phyloP scores from a whole-genome alignment of 1,284 basidiomycete genomes.

The Fomitopsis betulina region DNA sequence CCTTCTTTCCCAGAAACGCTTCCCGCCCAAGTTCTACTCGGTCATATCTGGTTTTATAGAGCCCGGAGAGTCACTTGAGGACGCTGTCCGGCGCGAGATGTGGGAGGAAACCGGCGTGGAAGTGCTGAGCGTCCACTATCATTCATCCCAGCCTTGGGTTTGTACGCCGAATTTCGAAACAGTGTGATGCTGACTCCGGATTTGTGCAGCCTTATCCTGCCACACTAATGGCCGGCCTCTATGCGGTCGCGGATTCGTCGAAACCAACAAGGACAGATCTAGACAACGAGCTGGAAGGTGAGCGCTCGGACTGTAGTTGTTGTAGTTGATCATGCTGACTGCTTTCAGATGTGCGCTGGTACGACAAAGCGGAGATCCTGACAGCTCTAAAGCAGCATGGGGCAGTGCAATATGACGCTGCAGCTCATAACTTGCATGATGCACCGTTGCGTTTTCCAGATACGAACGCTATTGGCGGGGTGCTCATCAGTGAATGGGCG shows the following conservation, averaged over 20 bases:
- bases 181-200: not conserved
- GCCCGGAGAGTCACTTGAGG: conserved; percentile 91
- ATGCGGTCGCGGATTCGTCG: conserved; percentile 68
- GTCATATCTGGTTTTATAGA: conserved; percentile 90
- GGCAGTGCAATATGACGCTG: conserved; percentile 45
- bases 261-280: conserved; percentile 81
- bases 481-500: conserved; percentile 66
- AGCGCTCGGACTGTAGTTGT: conserved; percentile 16
- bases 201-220: conserved; percentile 73
- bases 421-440: conserved; percentile 23
- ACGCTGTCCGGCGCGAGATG: conserved; percentile 89
- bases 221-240: conserved; percentile 90
- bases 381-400: conserved; percentile 53
- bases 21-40: conserved; percentile 74
- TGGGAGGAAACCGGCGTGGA: conserved; percentile 93
- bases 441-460: conserved; percentile 63
- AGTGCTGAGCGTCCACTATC: conserved; percentile 83
- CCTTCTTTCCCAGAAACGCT: conserved; percentile 47
- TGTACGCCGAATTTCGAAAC: conserved; percentile 13
- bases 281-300: conserved; percentile 94
- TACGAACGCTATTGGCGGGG: conserved; percentile 65
- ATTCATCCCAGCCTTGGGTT: conserved; percentile 83
- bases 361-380: conserved; percentile 69
- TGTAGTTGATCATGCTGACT: not conserved
- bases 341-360: conserved; percentile 80